phyloP scores from a whole-genome alignment of 2,329 filamentous ascomycete species.

The Ophiocordyceps camponoti-saundersi region DNA sequence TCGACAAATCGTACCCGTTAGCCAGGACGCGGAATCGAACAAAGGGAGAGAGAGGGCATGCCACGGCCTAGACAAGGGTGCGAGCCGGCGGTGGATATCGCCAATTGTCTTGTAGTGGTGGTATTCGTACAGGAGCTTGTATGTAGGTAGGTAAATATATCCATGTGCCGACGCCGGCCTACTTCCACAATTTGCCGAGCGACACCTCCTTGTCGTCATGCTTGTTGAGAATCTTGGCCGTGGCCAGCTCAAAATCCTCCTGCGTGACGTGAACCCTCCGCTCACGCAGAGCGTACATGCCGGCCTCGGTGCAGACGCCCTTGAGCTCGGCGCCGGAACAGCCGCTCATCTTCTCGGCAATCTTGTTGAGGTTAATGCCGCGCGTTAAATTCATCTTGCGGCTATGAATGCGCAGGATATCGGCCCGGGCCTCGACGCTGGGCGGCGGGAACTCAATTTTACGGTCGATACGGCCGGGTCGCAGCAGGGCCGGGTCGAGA shows the following conservation, averaged over 20 bases:
- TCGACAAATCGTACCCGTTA: too few species aligned
- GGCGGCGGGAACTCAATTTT: conserved; percentile 99
- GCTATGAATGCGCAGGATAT: conserved; percentile 94
- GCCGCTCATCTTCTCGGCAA: conserved; percentile 99
- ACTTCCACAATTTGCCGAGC: conserved; percentile 62
- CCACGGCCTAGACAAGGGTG: too few species aligned
- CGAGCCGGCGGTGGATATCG: too few species aligned
- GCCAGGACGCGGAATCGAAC: too few species aligned
- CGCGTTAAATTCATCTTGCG: conserved; percentile 97
- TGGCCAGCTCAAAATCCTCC: conserved; percentile 96
- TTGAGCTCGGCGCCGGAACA: conserved; percentile 96
- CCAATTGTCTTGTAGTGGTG: too few species aligned
- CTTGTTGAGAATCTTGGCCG: conserved; percentile 98
- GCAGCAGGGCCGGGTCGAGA: conserved; percentile 80
- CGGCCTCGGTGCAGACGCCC: conserved; percentile 95
- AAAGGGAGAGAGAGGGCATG: too few species aligned
- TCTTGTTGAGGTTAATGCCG: conserved; percentile 95
- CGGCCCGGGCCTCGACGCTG: conserved; percentile 86
- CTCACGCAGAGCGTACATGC: conserved; percentile 95
- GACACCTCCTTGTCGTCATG: conserved; percentile 96
- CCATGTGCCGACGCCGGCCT: conserved; percentile 3
- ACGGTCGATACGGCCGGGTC: conserved; percentile 93
- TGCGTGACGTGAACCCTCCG: conserved; percentile 95
- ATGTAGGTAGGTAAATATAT: not conserved
- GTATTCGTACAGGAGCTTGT: too few species aligned